Conservation (phyloP, 2,329 filamentous ascomycete genomes). For the Exophiala dermatitidis region DNA sequence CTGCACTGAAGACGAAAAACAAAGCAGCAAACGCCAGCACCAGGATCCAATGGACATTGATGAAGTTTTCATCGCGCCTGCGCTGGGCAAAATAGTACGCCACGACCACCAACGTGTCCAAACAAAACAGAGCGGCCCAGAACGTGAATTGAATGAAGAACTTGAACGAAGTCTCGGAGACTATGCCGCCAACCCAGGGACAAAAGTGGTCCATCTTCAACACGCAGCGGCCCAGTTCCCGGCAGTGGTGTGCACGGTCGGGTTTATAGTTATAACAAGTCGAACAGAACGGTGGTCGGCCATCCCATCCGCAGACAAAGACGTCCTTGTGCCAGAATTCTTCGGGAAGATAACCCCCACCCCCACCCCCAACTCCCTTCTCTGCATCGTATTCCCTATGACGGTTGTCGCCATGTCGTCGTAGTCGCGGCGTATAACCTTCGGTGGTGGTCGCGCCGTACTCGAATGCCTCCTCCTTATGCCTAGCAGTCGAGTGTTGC, state of each 20-base stretch:
- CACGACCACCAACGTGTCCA: slow-evolving; percentile 55
- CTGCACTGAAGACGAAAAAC: slow-evolving; percentile 71
- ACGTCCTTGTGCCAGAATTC: slow-evolving; percentile 56
- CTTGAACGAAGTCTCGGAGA: slow-evolving; percentile 80
- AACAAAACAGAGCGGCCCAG: slow-evolving; percentile 63
- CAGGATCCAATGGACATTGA: slow-evolving; percentile 59
- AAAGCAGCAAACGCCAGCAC: slow-evolving; percentile 59
- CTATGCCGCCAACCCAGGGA: slow-evolving; percentile 89
- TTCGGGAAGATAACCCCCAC: slow-evolving; percentile 20
- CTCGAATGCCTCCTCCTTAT: slow-evolving; percentile 19
- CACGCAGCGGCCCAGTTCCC: slow-evolving; percentile 73
- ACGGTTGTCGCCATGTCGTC: too few species aligned
- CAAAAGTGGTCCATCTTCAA: slow-evolving; percentile 93
- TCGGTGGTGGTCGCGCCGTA: slow-evolving; percentile 4
- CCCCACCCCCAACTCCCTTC: too few species aligned
- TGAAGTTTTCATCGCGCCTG: slow-evolving; percentile 30
- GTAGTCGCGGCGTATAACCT: slow-evolving; percentile 5
- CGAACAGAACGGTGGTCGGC: slow-evolving; percentile 79
- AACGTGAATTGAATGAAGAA: slow-evolving; percentile 84
- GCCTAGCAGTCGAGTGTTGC: background rate
- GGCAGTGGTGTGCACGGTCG: slow-evolving; percentile 80
- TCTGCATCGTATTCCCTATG: too few species aligned
- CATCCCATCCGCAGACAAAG: slow-evolving; percentile 76
- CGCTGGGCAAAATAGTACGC: slow-evolving; percentile 58
- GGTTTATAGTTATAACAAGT: slow-evolving; percentile 81